These are phyloP conservation scores for Xerocomus nothofagi DNA, from an alignment of 1,284 basidiomycete species.

Conservation along the genomic window DNA sequence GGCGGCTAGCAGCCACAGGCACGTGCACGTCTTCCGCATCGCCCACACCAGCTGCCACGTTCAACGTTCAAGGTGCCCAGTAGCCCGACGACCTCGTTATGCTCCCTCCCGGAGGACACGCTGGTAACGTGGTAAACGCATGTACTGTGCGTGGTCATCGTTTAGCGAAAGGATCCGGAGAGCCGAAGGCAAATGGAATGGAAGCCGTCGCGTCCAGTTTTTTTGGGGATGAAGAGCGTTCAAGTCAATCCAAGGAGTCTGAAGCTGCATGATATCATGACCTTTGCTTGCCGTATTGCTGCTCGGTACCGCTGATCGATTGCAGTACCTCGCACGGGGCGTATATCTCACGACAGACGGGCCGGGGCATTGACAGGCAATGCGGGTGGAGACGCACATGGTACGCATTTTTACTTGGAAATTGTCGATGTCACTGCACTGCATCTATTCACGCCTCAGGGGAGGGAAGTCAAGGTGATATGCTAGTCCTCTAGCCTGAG, in stretches of 20 bases:
- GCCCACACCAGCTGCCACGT: conserved; percentile 11
- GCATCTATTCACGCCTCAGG: conserved; percentile 18
- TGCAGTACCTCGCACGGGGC: conserved; percentile 13
- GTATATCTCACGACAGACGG: neutral
- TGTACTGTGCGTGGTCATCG: conserved; percentile 16
- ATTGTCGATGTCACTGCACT: conserved; percentile 23
- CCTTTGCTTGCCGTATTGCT: conserved; percentile 8
- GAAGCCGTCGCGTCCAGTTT: conserved; percentile 3
- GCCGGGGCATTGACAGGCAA: conserved; percentile 18
- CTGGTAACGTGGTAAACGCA: conserved; percentile 11
- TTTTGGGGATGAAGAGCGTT: conserved; percentile 7
- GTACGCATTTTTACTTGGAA: conserved; percentile 14
- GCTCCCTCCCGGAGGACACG: conserved; percentile 21
- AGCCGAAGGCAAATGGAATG: conserved; percentile 7
- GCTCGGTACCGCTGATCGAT: neutral
- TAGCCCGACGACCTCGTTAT: conserved; percentile 18
- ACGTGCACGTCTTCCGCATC: conserved; percentile 10
- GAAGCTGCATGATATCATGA: conserved; percentile 3
- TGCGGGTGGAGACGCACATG: conserved; percentile 17
- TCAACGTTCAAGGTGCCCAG: conserved; percentile 5
- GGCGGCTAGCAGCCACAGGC: too few relatives aligned
- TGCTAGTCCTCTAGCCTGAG: neutral
- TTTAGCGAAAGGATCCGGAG: conserved; percentile 24
- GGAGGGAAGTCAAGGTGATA: conserved; percentile 7
- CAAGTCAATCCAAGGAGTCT: neutral